These are phyloP conservation scores for Lactarius deliciosus DNA, from an alignment of 768 basidiomycete genomes.

Conservation along the genomic window DNA sequence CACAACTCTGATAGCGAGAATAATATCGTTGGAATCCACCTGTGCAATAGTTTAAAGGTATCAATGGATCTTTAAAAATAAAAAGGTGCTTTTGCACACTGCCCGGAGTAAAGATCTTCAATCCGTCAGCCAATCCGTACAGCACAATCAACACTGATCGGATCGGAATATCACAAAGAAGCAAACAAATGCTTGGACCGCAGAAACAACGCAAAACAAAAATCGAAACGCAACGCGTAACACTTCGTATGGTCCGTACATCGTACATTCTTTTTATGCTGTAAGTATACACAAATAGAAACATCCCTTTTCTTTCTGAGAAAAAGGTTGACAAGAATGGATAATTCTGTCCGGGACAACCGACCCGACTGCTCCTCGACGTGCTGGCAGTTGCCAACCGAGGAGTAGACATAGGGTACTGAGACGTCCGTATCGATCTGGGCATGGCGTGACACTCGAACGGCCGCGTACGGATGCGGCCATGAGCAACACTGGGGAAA, in stretches of 20 bases:
- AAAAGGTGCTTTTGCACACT: too few species aligned
- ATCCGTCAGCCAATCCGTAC: too few species aligned
- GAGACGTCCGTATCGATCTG: conserved; percentile 71
- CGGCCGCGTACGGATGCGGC: conserved; percentile 61
- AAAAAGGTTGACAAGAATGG: background rate
- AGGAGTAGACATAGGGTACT: conserved; percentile 67
- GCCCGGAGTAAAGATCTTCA: too few species aligned
- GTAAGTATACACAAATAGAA: background rate
- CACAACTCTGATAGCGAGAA: background rate
- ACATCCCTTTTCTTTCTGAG: background rate
- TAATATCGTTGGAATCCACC: too few species aligned
- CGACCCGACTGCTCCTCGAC: conserved; percentile 68
- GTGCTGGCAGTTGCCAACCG: conserved; percentile 23
- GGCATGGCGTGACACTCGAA: conserved; percentile 90
- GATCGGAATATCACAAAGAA: background rate
- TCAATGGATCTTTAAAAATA: too few species aligned
- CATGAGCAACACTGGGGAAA: conserved; percentile 91
- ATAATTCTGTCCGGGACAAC: conserved; percentile 52
- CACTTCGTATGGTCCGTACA: background rate
- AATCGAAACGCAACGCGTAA: background rate
- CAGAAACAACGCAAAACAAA: background rate
- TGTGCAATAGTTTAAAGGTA: too few species aligned
- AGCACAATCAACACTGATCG: background rate
- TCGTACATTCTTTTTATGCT: background rate
- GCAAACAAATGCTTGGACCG: background rate